Evolutionary conservation across 78 protist species (phyloP).

Genomic region (Dictyostelium intermedium): DNA sequence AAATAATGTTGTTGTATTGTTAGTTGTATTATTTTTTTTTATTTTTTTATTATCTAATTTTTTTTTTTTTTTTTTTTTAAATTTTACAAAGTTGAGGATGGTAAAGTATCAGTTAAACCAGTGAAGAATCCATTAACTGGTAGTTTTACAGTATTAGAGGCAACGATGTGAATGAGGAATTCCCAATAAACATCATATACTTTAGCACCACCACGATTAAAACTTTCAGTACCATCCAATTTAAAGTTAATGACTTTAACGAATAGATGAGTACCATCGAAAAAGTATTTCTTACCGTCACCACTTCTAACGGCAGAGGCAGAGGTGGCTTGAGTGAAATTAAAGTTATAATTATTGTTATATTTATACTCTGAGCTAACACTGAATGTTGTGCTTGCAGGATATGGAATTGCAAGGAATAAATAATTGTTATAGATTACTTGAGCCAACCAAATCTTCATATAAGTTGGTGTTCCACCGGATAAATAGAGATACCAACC

Average conservation of each 20-base stretch:
- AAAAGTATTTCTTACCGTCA: conserved; percentile 36
- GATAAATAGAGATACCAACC: conserved; percentile 42
- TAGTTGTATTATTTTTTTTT: too few relatives aligned
- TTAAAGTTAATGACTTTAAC: conserved; percentile 7
- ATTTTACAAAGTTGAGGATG: conserved; percentile 15
- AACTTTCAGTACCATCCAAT: not conserved
- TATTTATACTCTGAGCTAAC: not conserved
- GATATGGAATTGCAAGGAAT: conserved; percentile 34
- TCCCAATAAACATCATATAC: conserved; percentile 30
- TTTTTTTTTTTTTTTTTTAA: not conserved
- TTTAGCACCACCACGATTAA: conserved; percentile 19
- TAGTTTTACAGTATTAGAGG: not conserved
- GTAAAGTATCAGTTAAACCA: not conserved
- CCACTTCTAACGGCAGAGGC: conserved; percentile 39
- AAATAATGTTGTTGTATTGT: too few relatives aligned
- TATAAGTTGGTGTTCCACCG: conserved; percentile 12
- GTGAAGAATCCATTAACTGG: conserved; percentile 3
- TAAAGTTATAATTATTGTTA: not conserved
- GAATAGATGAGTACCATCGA: conserved; percentile 37
- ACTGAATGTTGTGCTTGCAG: not conserved
- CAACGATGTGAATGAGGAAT: not conserved
- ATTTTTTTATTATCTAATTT: not conserved
- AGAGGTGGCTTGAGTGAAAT: not conserved
- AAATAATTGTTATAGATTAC: conserved; percentile 4
- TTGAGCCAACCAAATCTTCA: not conserved